These are phyloP conservation scores for Aspergillus arachidicola DNA, from an alignment of 2,329 filamentous ascomycete species.

Conservation along the genomic window DNA sequence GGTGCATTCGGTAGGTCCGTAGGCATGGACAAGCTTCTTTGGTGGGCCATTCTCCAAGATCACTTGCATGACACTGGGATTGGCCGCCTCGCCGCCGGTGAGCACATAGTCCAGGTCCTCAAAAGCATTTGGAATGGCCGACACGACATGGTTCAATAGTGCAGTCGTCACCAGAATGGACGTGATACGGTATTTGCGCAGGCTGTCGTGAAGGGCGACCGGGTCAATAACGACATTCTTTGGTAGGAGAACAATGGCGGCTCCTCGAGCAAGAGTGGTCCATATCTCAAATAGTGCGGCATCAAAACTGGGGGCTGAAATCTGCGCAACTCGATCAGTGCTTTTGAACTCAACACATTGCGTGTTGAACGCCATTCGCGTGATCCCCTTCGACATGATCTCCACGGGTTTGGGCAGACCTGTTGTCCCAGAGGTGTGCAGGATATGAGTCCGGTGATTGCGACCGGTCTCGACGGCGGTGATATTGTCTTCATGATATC, in stretches of 20 bases:
- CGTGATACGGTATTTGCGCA: not conserved
- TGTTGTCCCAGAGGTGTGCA: constrained; percentile 3
- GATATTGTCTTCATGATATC: not conserved
- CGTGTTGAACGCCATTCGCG: not conserved
- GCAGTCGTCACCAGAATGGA: not conserved
- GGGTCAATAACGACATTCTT: not conserved
- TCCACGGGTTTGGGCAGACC: constrained; percentile 2
- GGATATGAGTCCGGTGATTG: not conserved
- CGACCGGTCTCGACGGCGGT: not conserved
- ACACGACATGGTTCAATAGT: not conserved
- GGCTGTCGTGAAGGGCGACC: not conserved
- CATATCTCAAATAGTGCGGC: constrained; percentile 4
- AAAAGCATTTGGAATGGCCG: not conserved
- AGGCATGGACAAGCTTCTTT: not conserved
- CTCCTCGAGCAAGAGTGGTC: not conserved
- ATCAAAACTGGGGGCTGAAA: not conserved
- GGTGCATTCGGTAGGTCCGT: not conserved
- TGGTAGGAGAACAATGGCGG: not conserved
- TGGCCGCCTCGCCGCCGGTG: not conserved
- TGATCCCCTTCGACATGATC: not conserved
- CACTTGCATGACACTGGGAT: not conserved
- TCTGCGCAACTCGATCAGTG: not conserved
- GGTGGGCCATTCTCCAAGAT: not conserved
- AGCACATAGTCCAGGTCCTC: not conserved
- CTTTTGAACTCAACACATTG: not conserved